Conservation (phyloP, 176 grass and related monocot species). For the Urochloa ruziziensis region DNA sequence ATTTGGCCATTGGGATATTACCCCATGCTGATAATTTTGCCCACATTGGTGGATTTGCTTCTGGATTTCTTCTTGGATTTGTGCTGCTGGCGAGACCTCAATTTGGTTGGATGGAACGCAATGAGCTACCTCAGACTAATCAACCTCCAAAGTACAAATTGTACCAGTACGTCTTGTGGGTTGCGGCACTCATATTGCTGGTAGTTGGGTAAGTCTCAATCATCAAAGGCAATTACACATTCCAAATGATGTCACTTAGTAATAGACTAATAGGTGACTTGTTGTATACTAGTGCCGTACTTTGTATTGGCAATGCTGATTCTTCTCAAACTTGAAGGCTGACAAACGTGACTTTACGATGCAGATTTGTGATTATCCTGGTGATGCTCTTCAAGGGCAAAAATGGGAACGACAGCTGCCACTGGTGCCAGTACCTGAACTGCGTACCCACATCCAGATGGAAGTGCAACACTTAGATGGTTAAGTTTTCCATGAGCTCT, state of each 20-base stretch:
- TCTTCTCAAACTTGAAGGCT: not conserved
- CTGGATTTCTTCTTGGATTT: constrained; percentile 81
- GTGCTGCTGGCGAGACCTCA: constrained; percentile 78
- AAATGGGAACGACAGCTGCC: constrained; percentile 86
- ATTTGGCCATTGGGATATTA: constrained; percentile 80
- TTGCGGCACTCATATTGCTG: constrained; percentile 54
- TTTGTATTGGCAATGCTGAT: not conserved
- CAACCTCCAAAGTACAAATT: constrained; percentile 75
- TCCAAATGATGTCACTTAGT: not conserved
- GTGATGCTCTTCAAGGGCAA: constrained; percentile 91
- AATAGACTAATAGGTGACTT: not conserved
- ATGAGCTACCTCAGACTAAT: constrained; percentile 63
- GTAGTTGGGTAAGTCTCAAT: constrained; percentile 57
- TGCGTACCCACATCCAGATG: constrained; percentile 86
- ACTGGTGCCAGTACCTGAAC: constrained; percentile 92
- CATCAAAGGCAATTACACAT: not conserved
- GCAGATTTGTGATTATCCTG: constrained; percentile 58
- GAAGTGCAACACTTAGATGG: constrained; percentile 58
- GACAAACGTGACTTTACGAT: not conserved
- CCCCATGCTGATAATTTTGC: constrained; percentile 87
- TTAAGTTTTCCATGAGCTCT: not conserved
- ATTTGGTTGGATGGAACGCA: constrained; percentile 78
- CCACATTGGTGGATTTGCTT: constrained; percentile 74
- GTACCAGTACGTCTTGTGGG: constrained; percentile 83
- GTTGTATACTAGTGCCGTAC: not conserved